phyloP scores from a whole-genome alignment of 352 stramenopile genomes.

The Lagenidium sp. region DNA sequence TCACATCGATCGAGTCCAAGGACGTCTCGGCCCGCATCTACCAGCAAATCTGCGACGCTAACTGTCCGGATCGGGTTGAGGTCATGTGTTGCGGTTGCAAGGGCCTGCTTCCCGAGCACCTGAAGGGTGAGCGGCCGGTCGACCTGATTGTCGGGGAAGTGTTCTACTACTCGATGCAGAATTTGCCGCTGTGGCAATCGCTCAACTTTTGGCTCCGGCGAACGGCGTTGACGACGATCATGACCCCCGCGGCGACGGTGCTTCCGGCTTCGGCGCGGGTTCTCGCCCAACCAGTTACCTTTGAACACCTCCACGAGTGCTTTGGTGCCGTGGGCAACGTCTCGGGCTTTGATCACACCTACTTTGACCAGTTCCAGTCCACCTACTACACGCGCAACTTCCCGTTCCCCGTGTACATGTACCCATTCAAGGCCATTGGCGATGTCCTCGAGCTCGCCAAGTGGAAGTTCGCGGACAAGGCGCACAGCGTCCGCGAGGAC shows the following conservation, averaged over 20 bases:
- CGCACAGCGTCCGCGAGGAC: slow-evolving; percentile 22
- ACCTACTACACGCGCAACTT: slow-evolving; percentile 68
- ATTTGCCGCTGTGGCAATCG: slow-evolving; percentile 68
- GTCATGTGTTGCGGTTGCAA: slow-evolving; percentile 69
- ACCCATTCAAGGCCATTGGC: slow-evolving; percentile 32
- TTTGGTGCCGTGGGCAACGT: slow-evolving; percentile 67
- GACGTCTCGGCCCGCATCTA: slow-evolving; percentile 72
- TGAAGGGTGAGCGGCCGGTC: slow-evolving; percentile 34
- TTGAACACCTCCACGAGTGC: slow-evolving; percentile 68
- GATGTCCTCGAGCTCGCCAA: slow-evolving; percentile 33
- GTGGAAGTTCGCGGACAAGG: slow-evolving; percentile 31
- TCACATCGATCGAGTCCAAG: slow-evolving; percentile 76
- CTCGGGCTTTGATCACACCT: slow-evolving; percentile 59
- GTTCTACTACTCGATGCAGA: slow-evolving; percentile 87
- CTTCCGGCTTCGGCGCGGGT: slow-evolving; percentile 42
- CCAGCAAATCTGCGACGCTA: slow-evolving; percentile 51
- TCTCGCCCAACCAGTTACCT: slow-evolving; percentile 46
- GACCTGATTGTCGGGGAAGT: slow-evolving; percentile 63
- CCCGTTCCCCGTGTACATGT: slow-evolving; percentile 79
- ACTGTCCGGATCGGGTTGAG: slow-evolving; percentile 26
- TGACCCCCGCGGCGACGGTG: slow-evolving; percentile 30
- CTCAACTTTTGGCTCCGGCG: slow-evolving; percentile 81
- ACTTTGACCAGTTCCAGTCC: slow-evolving; percentile 66
- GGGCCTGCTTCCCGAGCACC: slow-evolving; percentile 41
- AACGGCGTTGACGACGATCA: slow-evolving; percentile 29